Percentiles rank a stretch among this genome's conserved stretches.
phyloP scores from a whole-genome alignment of 805 yeast genomes.

The Clavispora asparagi region DNA sequence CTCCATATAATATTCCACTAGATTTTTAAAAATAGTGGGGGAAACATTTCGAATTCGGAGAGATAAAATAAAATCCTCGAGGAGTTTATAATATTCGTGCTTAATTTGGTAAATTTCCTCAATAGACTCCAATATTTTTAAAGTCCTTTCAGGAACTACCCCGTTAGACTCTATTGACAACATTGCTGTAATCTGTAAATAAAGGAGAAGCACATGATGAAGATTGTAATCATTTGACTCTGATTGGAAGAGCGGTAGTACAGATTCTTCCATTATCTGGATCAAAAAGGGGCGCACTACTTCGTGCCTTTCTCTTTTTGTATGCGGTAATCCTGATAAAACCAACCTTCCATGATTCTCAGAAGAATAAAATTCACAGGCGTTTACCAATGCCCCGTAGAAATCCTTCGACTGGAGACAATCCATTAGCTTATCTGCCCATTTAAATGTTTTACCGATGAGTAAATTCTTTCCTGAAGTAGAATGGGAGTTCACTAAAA shows the following conservation, averaged over 20 bases:
- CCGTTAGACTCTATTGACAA: constrained; percentile 6
- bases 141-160: constrained; percentile 3
- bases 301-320: constrained; percentile 37
- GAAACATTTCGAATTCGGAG: constrained; percentile 48
- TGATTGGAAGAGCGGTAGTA: constrained; percentile 34
- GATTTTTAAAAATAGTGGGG: constrained; percentile 55
- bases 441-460: constrained; percentile 57
- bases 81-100: constrained; percentile 42
- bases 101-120: constrained; percentile 25
- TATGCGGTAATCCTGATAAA: constrained; percentile 53
- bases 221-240: background rate
- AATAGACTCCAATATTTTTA: constrained; percentile 15
- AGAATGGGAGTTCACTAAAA: constrained; percentile 11
- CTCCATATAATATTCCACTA: constrained; percentile 49
- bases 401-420: constrained; percentile 47
- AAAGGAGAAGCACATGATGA: constrained; percentile 3
- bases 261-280: constrained; percentile 50
- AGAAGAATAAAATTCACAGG: constrained; percentile 45
- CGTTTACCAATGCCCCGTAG: constrained; percentile 51
- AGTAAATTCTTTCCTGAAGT: constrained; percentile 30
- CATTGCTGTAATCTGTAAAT: constrained; percentile 13
- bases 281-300: constrained; percentile 51
- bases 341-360: constrained; percentile 44
- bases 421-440: constrained; percentile 61
- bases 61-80: constrained; percentile 48